Conservation (phyloP, 371 early-diverging fungal species). For the Mucor ambiguus region DNA sequence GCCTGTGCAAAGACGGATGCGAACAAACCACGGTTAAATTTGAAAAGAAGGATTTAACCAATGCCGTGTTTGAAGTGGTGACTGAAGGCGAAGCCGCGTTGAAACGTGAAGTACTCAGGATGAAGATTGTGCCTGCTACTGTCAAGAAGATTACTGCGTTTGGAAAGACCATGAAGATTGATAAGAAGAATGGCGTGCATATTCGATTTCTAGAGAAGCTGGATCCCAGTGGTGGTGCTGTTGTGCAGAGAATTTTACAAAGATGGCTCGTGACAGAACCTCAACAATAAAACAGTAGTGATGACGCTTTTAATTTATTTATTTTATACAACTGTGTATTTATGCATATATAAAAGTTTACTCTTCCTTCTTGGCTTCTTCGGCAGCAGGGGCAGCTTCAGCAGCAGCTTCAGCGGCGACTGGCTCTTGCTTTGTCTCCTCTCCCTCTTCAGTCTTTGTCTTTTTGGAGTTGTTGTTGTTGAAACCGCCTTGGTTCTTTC, state of each 20-base stretch:
- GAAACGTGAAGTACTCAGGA: conserved; percentile 50
- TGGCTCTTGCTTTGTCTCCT: conserved; percentile 12
- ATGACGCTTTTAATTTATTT: neutral
- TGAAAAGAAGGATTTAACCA: conserved; percentile 49
- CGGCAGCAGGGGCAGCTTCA: neutral
- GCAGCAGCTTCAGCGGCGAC: neutral
- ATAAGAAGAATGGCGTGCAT: conserved; percentile 38
- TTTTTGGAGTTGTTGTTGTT: conserved; percentile 15
- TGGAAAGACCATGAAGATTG: conserved; percentile 45
- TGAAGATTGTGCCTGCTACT: conserved; percentile 42
- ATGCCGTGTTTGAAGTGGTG: conserved; percentile 47
- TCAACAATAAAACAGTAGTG: conserved; percentile 8
- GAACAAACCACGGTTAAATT: conserved; percentile 51
- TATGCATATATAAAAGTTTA: neutral
- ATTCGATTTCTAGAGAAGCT: conserved; percentile 62
- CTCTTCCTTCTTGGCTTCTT: conserved; percentile 1
- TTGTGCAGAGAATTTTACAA: conserved; percentile 58
- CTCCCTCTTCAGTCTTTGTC: conserved; percentile 23
- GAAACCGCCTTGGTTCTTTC: conserved; percentile 13
- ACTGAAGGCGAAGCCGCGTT: conserved; percentile 37
- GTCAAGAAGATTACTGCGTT: conserved; percentile 12
- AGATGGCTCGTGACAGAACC: conserved; percentile 47
- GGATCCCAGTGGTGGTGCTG: conserved; percentile 56
- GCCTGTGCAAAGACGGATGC: conserved; percentile 46
- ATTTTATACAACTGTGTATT: neutral